Conservation (phyloP, 202 grass and related monocot species). For the Cymbopogon flexuosus region DNA sequence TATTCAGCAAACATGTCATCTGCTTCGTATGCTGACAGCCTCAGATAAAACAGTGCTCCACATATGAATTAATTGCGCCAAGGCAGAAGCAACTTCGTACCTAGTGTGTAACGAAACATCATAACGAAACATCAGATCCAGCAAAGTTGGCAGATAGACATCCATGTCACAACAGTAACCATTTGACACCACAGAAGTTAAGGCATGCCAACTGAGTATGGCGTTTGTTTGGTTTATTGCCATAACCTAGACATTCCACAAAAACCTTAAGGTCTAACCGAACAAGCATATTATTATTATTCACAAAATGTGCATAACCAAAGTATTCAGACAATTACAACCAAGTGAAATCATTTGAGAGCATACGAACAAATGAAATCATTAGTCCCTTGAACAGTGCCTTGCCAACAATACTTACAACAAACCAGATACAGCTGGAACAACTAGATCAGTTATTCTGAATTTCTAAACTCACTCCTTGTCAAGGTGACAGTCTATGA, state of each 20-base stretch:
- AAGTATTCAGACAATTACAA: slow-evolving; percentile 25
- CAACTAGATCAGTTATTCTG: slow-evolving; percentile 31
- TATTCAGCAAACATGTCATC: too few species aligned
- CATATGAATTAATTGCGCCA: background rate
- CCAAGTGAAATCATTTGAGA: slow-evolving; percentile 26
- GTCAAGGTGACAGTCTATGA: slow-evolving; percentile 56
- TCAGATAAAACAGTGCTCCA: background rate
- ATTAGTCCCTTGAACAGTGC: slow-evolving; percentile 36
- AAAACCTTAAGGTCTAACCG: background rate
- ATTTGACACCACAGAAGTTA: background rate
- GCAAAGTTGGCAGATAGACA: background rate
- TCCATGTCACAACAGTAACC: background rate
- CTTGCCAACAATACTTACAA: background rate
- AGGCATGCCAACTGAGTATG: background rate
- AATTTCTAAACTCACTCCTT: slow-evolving; percentile 16
- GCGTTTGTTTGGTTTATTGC: background rate
- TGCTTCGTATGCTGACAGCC: background rate
- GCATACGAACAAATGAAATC: slow-evolving; percentile 53
- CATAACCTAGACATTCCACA: background rate
- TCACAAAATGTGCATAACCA: slow-evolving; percentile 13
- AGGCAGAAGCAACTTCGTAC: background rate
- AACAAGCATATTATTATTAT: slow-evolving; percentile 1
- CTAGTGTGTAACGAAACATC: background rate
- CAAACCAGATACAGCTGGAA: too few species aligned
- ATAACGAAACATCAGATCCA: background rate